A percentile compares a stretch with the other conserved stretches of the same genome.
These are phyloP conservation scores for Cryptococcus neoformans DNA, from an alignment of 1,284 basidiomycete genomes.

Conservation along the genomic window DNA sequence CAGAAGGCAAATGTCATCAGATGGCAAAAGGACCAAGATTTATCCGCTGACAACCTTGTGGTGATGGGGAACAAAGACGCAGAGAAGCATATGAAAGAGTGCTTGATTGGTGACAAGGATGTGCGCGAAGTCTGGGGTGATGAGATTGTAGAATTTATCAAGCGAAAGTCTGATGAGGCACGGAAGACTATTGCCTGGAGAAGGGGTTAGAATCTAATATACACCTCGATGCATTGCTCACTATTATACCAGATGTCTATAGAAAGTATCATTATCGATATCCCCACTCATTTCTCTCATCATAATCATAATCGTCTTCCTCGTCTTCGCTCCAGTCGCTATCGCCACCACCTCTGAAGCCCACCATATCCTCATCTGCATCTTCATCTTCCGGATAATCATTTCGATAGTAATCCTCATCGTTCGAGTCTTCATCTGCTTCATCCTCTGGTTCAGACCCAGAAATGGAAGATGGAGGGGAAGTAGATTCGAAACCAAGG, in stretches of 20 bases:
- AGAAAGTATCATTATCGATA: constrained; percentile 15
- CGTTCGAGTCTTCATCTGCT: constrained; percentile 51
- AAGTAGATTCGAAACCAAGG: constrained; percentile 41
- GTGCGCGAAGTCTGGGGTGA: constrained; percentile 65
- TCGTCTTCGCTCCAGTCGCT: constrained; percentile 19
- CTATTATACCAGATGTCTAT: background rate
- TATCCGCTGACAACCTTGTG: constrained; percentile 72
- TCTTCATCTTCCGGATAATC: constrained; percentile 52
- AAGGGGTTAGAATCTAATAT: constrained; percentile 15
- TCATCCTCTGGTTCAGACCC: constrained; percentile 48
- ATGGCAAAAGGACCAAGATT: constrained; percentile 66
- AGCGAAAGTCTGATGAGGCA: constrained; percentile 51
- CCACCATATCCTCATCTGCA: constrained; percentile 47
- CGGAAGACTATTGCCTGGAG: constrained; percentile 51
- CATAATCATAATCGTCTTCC: constrained; percentile 13
- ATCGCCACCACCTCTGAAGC: constrained; percentile 25
- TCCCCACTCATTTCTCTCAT: constrained; percentile 30
- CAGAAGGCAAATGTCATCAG: constrained; percentile 55
- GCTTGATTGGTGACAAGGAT: constrained; percentile 49
- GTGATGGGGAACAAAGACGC: constrained; percentile 74
- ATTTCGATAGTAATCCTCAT: constrained; percentile 51
- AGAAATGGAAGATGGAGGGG: constrained; percentile 33
- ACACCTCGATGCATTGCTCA: background rate
- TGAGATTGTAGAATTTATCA: constrained; percentile 58
- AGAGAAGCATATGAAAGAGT: constrained; percentile 62